phyloP scores from a whole-genome alignment of 2,329 filamentous ascomycete species.

The Aspergillus cejpii region DNA sequence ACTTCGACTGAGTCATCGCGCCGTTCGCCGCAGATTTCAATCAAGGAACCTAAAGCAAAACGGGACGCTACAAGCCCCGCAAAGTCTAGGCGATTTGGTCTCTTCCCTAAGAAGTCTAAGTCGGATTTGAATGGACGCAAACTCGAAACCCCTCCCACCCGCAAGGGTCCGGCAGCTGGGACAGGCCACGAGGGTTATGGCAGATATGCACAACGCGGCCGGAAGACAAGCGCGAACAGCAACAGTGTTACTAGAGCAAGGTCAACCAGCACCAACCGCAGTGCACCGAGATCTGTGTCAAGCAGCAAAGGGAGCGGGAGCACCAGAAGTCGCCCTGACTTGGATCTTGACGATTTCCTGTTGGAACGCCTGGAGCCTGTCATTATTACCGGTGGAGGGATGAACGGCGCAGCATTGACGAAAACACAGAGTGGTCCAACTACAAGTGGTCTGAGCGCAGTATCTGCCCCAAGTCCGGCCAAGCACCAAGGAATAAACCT shows the following conservation, averaged over 20 bases:
- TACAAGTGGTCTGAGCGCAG: conserved; percentile 29
- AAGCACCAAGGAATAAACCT: conserved; percentile 19
- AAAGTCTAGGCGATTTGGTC: conserved; percentile 61
- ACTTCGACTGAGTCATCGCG: conserved; percentile 28
- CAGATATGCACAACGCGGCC: conserved; percentile 42
- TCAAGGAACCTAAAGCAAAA: conserved; percentile 24
- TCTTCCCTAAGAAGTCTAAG: conserved; percentile 70
- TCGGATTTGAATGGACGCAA: conserved; percentile 47
- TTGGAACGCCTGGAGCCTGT: conserved; percentile 44
- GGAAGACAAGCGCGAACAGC: conserved; percentile 39
- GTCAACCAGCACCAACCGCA: conserved; percentile 38
- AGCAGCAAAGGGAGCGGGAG: conserved; percentile 43
- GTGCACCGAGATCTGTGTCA: conserved; percentile 28
- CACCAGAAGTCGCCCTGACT: conserved; percentile 35
- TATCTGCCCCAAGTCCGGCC: conserved; percentile 23
- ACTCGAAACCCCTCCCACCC: conserved; percentile 49
- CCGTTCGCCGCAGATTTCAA: conserved; percentile 35
- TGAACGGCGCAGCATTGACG: conserved; percentile 28
- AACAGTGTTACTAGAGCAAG: conserved; percentile 36
- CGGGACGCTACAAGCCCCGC: conserved; percentile 26
- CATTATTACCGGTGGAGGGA: conserved; percentile 44
- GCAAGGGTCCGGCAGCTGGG: conserved; percentile 81
- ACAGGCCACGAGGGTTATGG: conserved; percentile 74
- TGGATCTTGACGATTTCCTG: conserved; percentile 45
- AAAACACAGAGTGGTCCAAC: conserved; percentile 40